Conservation (phyloP, 306 rosid species). For the Rosa persica region DNA sequence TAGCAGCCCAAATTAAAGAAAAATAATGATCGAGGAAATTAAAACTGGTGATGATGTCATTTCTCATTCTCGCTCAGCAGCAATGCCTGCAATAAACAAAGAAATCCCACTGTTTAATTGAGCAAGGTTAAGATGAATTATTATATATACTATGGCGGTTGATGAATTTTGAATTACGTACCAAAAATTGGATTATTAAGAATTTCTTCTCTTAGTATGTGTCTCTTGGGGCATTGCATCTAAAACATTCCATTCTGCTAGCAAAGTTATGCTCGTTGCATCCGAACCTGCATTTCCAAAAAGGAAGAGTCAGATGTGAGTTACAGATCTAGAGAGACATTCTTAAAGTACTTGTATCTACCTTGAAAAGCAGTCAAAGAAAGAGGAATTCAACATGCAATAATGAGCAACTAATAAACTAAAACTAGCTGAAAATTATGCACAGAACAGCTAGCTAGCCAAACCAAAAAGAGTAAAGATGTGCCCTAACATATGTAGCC, state of each 20-base stretch:
- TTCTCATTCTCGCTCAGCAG: constrained; percentile 33
- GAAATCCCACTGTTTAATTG: background rate
- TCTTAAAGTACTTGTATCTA: constrained; percentile 20
- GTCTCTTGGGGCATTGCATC: constrained; percentile 98
- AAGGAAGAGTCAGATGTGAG: constrained; percentile 14
- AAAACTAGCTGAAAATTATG: background rate
- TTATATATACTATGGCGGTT: background rate
- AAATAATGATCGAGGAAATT: constrained; percentile 32
- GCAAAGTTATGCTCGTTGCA: constrained; percentile 99
- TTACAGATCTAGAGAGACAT: background rate
- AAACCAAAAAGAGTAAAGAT: background rate
- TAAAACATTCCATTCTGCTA: constrained; percentile 91
- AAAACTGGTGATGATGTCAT: background rate
- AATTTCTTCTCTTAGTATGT: constrained; percentile 26
- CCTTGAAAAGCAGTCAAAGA: constrained; percentile 50
- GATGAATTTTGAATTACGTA: background rate
- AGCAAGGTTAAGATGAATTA: background rate
- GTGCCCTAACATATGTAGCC: background rate
- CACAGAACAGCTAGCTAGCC: background rate
- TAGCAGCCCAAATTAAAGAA: constrained; percentile 33
- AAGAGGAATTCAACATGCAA: constrained; percentile 17
- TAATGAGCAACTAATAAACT: background rate
- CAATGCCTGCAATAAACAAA: constrained; percentile 39
- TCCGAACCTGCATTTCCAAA: constrained; percentile 54
- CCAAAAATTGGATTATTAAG: constrained; percentile 28